Evolutionary conservation across 2,329 filamentous ascomycete species (phyloP).

Genomic region (Colletotrichum liaoningense): DNA sequence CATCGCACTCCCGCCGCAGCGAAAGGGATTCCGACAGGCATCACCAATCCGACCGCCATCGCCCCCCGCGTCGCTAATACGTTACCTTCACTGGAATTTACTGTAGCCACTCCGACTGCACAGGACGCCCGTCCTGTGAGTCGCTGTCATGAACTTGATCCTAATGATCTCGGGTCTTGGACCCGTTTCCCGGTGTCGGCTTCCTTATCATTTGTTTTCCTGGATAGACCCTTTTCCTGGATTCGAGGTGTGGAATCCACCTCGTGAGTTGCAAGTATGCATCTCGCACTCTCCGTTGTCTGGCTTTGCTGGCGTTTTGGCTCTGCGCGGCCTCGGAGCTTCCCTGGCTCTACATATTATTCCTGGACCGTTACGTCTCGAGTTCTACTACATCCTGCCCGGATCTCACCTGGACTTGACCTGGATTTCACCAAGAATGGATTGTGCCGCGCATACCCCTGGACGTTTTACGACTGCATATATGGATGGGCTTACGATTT

Average conservation of each 20-base stretch:
- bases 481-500: constrained; percentile 37
- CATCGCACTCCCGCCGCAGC: constrained; percentile 49
- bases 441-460: constrained; percentile 29
- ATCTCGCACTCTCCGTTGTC: constrained; percentile 31
- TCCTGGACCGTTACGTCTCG: constrained; percentile 4
- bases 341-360: constrained; percentile 11
- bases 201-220: constrained; percentile 34
- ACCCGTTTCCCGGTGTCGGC: constrained; percentile 36
- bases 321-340: constrained; percentile 14
- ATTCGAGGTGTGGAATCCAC: constrained; percentile 24
- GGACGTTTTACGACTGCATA: constrained; percentile 38
- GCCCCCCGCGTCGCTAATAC: constrained; percentile 50
- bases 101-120: constrained; percentile 29
- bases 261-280: constrained; percentile 37
- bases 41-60: constrained; percentile 52
- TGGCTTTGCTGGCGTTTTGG: constrained; percentile 32
- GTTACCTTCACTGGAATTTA: constrained; percentile 13
- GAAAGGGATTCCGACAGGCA: constrained; percentile 55
- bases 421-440: constrained; percentile 25
- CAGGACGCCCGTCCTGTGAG: constrained; percentile 35
- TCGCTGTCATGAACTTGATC: constrained; percentile 34
- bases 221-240: constrained; percentile 33
- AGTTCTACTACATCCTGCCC: constrained; percentile 14
- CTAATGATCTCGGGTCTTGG: constrained; percentile 36
- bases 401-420: constrained; percentile 14